phyloP scores from a whole-genome alignment of 352 stramenopile species.

The Thraustotheca clavata region DNA sequence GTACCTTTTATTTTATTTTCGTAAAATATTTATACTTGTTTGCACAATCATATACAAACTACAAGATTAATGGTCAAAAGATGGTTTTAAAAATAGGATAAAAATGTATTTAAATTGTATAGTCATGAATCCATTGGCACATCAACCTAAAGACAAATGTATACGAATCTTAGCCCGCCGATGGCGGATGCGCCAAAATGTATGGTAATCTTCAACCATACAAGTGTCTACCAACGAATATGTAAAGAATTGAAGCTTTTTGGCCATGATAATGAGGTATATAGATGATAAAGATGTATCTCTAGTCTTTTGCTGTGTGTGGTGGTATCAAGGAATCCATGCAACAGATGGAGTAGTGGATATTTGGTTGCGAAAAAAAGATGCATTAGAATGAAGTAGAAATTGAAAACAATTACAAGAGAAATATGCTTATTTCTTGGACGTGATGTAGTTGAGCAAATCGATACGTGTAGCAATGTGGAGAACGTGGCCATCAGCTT shows the following conservation, averaged over 20 bases:
- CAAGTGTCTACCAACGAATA: no score
- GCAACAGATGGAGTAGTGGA: no score
- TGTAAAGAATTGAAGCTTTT: no score
- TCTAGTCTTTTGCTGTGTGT: no score
- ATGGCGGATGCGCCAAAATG: neutral
- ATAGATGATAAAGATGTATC: no score
- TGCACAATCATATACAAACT: neutral
- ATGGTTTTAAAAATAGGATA: neutral
- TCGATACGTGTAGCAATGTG: constrained; percentile 94
- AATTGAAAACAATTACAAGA: no score
- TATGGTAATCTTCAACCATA: neutral
- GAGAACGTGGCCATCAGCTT: constrained; percentile 64
- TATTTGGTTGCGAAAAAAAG: no score
- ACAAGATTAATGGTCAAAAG: neutral
- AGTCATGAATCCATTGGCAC: neutral
- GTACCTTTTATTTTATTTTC: neutral
- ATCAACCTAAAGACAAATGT: neutral
- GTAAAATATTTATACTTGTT: neutral
- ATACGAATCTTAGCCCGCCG: neutral
- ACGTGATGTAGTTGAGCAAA: constrained; percentile 92
- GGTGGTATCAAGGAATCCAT: no score
- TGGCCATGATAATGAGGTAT: no score
- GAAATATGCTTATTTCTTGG: constrained; percentile 3
- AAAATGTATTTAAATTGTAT: neutral
- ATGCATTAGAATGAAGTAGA: no score